phyloP scores from a whole-genome alignment of 768 basidiomycete genomes.

The Artomyces pyxidatus region DNA sequence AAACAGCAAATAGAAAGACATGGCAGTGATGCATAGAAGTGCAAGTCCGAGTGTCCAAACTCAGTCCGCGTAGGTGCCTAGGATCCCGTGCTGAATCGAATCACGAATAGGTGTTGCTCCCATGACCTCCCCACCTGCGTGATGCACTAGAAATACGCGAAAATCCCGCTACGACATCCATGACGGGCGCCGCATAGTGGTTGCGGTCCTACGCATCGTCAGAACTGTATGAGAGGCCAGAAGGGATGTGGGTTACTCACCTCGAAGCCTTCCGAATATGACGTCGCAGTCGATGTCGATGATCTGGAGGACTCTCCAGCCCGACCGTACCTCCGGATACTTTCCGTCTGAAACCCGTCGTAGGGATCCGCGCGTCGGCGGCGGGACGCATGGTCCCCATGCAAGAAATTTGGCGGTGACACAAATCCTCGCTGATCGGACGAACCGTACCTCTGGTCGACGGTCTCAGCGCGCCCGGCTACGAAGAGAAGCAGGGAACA shows the following conservation, averaged over 20 bases:
- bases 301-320: conserved; percentile 11
- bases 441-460: neutral
- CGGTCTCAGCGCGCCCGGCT: neutral
- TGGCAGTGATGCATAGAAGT: neutral
- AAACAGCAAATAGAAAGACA: neutral
- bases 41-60: neutral
- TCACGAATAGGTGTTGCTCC: neutral
- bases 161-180: neutral
- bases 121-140: neutral
- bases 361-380: neutral
- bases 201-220: neutral
- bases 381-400: neutral
- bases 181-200: neutral
- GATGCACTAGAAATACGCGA: neutral
- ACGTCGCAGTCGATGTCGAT: conserved; percentile 10
- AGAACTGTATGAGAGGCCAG: neutral
- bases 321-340: conserved; percentile 14
- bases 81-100: neutral
- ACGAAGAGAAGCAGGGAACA: too few species aligned
- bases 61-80: neutral
- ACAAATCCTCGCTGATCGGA: neutral
- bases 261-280: conserved; percentile 14
- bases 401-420: neutral
- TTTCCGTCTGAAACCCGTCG: neutral
- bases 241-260: conserved; percentile 3